Percentiles rank a stretch among this genome's conserved stretches.
phyloP scores from a whole-genome alignment of 352 stramenopile species.

The Globisporangium radiosum region DNA sequence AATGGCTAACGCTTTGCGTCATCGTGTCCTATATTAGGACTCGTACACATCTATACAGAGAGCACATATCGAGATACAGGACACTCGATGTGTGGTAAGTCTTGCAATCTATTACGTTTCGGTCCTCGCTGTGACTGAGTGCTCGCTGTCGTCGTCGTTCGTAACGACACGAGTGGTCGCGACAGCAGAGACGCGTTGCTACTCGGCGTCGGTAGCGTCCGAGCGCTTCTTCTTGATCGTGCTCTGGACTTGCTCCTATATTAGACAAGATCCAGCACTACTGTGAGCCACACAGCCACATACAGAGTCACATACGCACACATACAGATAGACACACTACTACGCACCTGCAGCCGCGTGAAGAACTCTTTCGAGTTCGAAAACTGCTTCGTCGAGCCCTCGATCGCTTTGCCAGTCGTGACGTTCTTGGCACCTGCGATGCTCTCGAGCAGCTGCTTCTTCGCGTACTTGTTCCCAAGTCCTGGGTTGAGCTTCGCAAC shows the following conservation, averaged over 20 bases:
- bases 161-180: neutral
- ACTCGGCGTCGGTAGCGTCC: neutral
- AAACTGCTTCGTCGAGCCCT: constrained; percentile 77
- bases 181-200: neutral
- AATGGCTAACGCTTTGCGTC: no score
- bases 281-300: neutral
- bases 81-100: no score
- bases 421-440: constrained; percentile 76
- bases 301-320: neutral
- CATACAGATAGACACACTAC: neutral
- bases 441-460: constrained; percentile 88
- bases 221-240: constrained; percentile 1
- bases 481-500: constrained; percentile 93
- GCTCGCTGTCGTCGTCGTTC: neutral
- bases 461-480: constrained; percentile 94
- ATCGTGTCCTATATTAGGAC: no score
- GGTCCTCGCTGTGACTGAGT: neutral
- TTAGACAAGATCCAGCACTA: neutral
- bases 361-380: constrained; percentile 89
- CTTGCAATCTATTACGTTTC: neutral
- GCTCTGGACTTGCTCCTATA: neutral
- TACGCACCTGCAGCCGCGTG: constrained; percentile 50
- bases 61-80: no score
- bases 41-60: no score
- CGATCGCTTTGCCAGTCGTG: constrained; percentile 77